Conservation (phyloP, 2,329 filamentous ascomycete species). For the Cryphonectria carpinicola region DNA sequence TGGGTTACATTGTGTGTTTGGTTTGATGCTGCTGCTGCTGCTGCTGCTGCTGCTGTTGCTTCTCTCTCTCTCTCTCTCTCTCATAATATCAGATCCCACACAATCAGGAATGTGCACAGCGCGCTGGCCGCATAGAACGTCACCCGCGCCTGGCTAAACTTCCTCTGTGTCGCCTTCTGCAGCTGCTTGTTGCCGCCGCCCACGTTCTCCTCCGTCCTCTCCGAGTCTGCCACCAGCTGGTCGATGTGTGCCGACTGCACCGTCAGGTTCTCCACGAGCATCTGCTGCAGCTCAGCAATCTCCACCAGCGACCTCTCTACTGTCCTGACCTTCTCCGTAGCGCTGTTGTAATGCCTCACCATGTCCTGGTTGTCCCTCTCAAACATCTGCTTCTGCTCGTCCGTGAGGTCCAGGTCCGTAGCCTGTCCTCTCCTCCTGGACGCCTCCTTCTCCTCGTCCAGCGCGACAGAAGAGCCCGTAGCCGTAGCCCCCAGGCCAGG, state of each 20-base stretch:
- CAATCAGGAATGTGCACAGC: slow-evolving; percentile 72
- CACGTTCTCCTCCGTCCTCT: slow-evolving; percentile 82
- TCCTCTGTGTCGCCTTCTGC: slow-evolving; percentile 75
- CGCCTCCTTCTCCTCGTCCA: slow-evolving; percentile 30
- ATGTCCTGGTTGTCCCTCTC: slow-evolving; percentile 91
- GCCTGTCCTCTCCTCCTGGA: slow-evolving; percentile 32
- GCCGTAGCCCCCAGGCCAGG: slow-evolving; percentile 6
- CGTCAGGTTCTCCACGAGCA: slow-evolving; percentile 82
- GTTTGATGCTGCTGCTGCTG: background rate
- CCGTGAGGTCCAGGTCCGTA: slow-evolving; percentile 63
- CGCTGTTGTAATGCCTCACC: slow-evolving; percentile 90
- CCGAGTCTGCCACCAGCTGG: slow-evolving; percentile 82
- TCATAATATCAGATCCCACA: slow-evolving; percentile 73
- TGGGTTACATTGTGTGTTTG: background rate
- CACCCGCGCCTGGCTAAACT: slow-evolving; percentile 69
- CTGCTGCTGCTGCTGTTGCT: too few species aligned
- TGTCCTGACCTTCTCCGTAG: slow-evolving; percentile 90
- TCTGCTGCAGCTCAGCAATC: slow-evolving; percentile 88
- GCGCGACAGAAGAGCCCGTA: slow-evolving; percentile 18
- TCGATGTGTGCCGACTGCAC: slow-evolving; percentile 89
- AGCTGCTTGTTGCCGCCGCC: slow-evolving; percentile 89
- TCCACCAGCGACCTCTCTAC: slow-evolving; percentile 90
- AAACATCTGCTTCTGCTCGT: slow-evolving; percentile 90
- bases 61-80: too few species aligned
- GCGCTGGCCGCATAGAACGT: slow-evolving; percentile 82